Evolutionary conservation across 352 stramenopile species (phyloP), one percentile per base, ranked within the genome.

Genomic region (Phytophthora multivora): DNA sequence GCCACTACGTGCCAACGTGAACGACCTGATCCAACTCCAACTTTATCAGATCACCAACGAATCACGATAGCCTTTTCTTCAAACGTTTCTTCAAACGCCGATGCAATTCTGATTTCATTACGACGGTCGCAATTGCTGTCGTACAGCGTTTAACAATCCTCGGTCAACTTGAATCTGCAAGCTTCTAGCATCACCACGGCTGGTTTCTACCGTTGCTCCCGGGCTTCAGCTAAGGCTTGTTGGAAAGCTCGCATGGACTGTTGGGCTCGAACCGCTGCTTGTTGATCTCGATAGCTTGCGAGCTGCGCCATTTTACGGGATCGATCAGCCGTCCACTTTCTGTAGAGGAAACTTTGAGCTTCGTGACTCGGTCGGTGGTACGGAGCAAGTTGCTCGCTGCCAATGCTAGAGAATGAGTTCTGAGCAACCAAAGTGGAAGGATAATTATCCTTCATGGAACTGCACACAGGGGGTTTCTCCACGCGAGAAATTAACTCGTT

Each of bases 181-280:
- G 71, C 74, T 68, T 78, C 71, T 30, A 54, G 36, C 41, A 78
- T 46, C 15, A 66, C 60, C 7, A 55, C 66, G 0, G 36, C 10
- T 28, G 25, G 7, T 53, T 33, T 5, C 49, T 66, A 59, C 41
- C 43, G 38, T 26, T 63, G 52, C 26, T 51, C 35, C 56, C 41
- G 65, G 10, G 77, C 31, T 16, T 68, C 53, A 11, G 57, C 60
- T 4, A 88, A 59, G 0, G 60, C 57, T 47, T 81, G 19, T 18
- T 86, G 74, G 45, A 86, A 82, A 3, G 42, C 45, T 48, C 73
- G 38, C 75, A 83, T 85, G 3, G 78, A 87, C 23, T 75, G 59
- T 25, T 87, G 75, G 8, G 75, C 77, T 16, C 71, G 36, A 16
- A 51, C 45, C 5, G 69, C 43, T 2, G 49, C 33, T 7, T 65